phyloP scores from a whole-genome alignment of 129 eudicot species.

The Escallonia herrerae region DNA sequence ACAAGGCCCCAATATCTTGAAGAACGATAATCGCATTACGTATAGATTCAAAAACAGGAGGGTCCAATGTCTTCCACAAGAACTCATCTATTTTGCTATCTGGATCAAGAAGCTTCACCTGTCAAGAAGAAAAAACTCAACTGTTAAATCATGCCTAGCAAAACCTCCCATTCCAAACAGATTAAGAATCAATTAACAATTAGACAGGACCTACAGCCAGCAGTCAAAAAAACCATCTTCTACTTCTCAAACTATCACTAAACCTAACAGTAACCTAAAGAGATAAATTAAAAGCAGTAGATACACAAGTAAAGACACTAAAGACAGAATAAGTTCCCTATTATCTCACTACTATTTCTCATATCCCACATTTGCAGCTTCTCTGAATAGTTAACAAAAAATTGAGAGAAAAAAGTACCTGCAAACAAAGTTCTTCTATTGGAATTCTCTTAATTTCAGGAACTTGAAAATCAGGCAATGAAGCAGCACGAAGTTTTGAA shows the following conservation, averaged over 20 bases:
- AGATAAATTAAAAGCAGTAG: not conserved
- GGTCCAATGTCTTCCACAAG: conserved; percentile 72
- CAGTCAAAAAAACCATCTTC: too few species aligned
- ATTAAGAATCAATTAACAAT: too few species aligned
- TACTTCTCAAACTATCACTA: not conserved
- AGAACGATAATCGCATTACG: conserved; percentile 72
- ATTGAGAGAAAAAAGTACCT: conserved; percentile 36
- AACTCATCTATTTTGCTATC: conserved; percentile 67
- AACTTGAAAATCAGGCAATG: conserved; percentile 79
- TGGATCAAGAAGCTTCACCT: conserved; percentile 90
- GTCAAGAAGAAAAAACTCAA: not conserved
- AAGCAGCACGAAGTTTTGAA: conserved; percentile 76
- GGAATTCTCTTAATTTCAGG: conserved; percentile 95
- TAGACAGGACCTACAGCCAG: too few species aligned
- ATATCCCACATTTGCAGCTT: too few species aligned
- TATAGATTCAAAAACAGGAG: conserved; percentile 80
- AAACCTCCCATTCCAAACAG: too few species aligned
- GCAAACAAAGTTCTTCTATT: conserved; percentile 91
- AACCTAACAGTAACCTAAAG: not conserved
- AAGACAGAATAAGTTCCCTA: too few species aligned
- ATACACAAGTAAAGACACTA: too few species aligned
- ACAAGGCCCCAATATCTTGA: conserved; percentile 86
- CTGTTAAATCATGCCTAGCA: too few species aligned
- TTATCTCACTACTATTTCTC: not conserved
- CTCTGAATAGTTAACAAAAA: too few species aligned